phyloP scores from a whole-genome alignment of 331 rosid genomes.

The Cydonia oblonga region DNA sequence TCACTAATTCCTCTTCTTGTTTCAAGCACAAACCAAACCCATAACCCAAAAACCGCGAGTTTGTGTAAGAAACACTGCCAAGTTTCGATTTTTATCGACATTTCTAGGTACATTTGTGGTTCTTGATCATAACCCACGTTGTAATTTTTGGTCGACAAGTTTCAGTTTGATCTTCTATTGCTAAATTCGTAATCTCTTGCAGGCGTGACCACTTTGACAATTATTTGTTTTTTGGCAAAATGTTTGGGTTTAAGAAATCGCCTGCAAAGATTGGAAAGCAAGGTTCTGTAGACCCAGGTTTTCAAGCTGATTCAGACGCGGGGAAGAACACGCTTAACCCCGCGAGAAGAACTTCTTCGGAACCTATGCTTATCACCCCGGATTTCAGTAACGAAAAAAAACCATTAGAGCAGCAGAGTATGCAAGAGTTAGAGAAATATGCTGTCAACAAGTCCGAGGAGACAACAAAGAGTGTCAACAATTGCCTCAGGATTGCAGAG shows the following conservation, averaged over 20 bases:
- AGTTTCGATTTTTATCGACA: not conserved
- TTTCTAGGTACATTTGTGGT: not conserved
- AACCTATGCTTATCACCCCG: slow-evolving; percentile 35
- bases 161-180: not conserved
- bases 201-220: not conserved
- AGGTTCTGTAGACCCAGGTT: too few relatives aligned
- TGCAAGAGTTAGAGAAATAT: slow-evolving; percentile 67
- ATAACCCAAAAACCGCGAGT: not conserved
- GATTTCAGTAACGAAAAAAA: slow-evolving; percentile 28
- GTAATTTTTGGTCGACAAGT: not conserved
- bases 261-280: slow-evolving; percentile 21
- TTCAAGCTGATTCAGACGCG: slow-evolving; percentile 21
- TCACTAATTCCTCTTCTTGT: not conserved
- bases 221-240: slow-evolving; percentile 20
- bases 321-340: slow-evolving; percentile 22
- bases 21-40: slow-evolving; percentile 4
- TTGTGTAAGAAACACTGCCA: not conserved
- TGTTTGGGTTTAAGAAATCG: slow-evolving; percentile 71
- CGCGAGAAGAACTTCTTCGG: slow-evolving; percentile 58
- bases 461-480: slow-evolving; percentile 62
- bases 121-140: not conserved
- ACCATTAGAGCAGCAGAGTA: slow-evolving; percentile 54
- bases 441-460: slow-evolving; percentile 66
- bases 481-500: slow-evolving; percentile 72
- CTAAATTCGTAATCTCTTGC: not conserved